Evolutionary conservation across 2,329 filamentous ascomycete species (phyloP).

Genomic region (Corynespora cassiicola): DNA sequence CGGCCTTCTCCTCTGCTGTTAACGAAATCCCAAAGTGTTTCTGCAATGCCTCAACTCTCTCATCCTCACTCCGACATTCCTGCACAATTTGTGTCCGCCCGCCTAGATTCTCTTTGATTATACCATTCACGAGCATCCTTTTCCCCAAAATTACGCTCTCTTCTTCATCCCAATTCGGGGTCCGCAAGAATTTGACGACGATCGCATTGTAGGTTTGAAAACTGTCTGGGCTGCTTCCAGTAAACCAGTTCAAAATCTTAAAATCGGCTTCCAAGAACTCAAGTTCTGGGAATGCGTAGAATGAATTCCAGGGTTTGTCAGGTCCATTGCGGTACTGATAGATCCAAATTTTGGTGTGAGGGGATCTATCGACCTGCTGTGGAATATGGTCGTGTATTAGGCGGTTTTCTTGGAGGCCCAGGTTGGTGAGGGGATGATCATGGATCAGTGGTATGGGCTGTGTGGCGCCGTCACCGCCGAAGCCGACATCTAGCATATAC

Average conservation of each 20-base stretch:
- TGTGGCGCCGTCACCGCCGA: constrained; percentile 68
- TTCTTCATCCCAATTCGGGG: constrained; percentile 35
- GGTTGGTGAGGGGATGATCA: constrained; percentile 52
- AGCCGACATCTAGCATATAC: constrained; percentile 68
- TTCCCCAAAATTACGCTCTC: constrained; percentile 41
- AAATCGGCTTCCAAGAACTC: constrained; percentile 50
- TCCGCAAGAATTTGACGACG: constrained; percentile 47
- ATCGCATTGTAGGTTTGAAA: constrained; percentile 41
- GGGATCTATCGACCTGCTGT: constrained; percentile 45
- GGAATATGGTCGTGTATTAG: constrained; percentile 59
- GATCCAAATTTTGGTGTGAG: constrained; percentile 62
- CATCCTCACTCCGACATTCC: constrained; percentile 47
- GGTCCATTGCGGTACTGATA: constrained; percentile 61
- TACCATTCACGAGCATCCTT: constrained; percentile 49
- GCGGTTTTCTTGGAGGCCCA: constrained; percentile 64
- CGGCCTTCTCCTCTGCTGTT: constrained; percentile 39
- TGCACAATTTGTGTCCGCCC: constrained; percentile 48
- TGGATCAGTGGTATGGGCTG: constrained; percentile 60
- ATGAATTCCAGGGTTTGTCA: constrained; percentile 48
- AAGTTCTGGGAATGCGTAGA: constrained; percentile 50
- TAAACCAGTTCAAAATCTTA: constrained; percentile 48
- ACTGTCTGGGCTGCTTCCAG: constrained; percentile 34
- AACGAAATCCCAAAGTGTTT: constrained; percentile 51
- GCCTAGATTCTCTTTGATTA: constrained; percentile 52
- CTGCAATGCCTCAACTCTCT: constrained; percentile 46